Base-by-base conservation (phyloP, 129 eudicot genomes). In the Deinandra increscens region DNA sequence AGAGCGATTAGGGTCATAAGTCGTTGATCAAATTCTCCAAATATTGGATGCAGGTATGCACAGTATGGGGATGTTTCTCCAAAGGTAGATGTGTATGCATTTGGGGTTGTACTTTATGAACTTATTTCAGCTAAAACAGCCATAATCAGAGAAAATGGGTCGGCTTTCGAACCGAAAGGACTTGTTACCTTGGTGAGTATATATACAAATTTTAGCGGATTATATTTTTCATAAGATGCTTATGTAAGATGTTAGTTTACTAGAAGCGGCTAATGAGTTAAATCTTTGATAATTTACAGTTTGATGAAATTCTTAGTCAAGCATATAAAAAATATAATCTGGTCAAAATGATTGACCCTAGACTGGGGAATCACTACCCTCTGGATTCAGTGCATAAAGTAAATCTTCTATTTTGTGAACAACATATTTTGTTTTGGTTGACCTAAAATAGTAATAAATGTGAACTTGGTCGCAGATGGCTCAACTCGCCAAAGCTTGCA, bases 101-200 rank as follows among this genome's bases (percentile, higher is more conserved):
- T 89, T n/a, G n/a, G n/a, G n/a, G n/a, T n/a, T n/a, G n/a, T n/a
- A n/a, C n/a, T n/a, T n/a, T n/a, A n/a, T n/a, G 95, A 93, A 65
- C 86, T 93, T 59, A 89, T 93, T 46, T 93, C 98, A 75, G 95
- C 88, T 58, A 89, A 89, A 67, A 87, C 83, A 68, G 98, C 98
- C 59, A 83, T 93, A 62, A 89, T 93, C 51, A 93, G 75, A 82
- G 81, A 43, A 60, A 77, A 53, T 64, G 84, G 74, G 39, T 62
- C 83, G 41, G 29, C 22, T 46, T 44, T 77, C 33, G 95, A 93
- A 41, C 77, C 95, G 1, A 86, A 74, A 75, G 82, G 92, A 51
- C 96, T 93, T 42, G 95, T 89, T 68, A 86, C 81, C 20, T 58
- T 93, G 85, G 98, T 85, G 69, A 81, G 81, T 66, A 72, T 39